Conservation (phyloP, 108 stramenopile species). For the Bacterosira constricta region DNA sequence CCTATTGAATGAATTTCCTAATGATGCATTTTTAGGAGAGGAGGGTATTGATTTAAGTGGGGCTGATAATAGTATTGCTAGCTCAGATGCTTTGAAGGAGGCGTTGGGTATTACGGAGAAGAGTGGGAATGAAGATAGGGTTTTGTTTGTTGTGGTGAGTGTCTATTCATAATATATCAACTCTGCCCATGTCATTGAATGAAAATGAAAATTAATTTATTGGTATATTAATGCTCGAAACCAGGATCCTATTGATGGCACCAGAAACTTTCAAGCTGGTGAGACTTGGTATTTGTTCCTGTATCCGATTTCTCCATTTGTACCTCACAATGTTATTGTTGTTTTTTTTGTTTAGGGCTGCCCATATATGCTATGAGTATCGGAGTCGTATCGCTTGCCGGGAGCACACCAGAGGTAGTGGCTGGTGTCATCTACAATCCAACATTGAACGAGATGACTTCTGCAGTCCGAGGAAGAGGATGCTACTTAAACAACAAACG, state of each 20-base stretch:
- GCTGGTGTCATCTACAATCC: conserved; percentile 81
- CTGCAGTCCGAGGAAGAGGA: conserved; percentile 72
- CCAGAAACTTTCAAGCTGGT: conserved; percentile 74
- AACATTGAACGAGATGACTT: conserved; percentile 71
- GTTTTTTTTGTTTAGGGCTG: conserved; percentile 33
- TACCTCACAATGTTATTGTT: too few species aligned
- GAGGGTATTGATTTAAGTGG: conserved; percentile 58
- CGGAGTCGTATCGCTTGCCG: conserved; percentile 59
- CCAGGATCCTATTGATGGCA: conserved; percentile 76
- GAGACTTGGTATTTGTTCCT: too few species aligned
- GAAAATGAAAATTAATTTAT: neutral
- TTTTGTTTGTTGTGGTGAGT: conserved; percentile 69
- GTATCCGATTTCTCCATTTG: too few species aligned
- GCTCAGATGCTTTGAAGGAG: conserved; percentile 49
- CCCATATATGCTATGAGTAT: conserved; percentile 80
- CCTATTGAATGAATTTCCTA: conserved; percentile 52
- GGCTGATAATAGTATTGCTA: conserved; percentile 47
- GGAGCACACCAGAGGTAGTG: conserved; percentile 60
- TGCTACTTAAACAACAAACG: conserved; percentile 68
- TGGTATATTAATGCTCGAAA: neutral
- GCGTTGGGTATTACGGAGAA: conserved; percentile 20
- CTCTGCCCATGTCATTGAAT: neutral
- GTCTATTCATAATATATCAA: too few species aligned
- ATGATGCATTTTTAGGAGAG: conserved; percentile 76
- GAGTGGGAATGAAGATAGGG: conserved; percentile 16